phyloP scores from a whole-genome alignment of 805 yeast genomes.

The Diddensiella santjacobensis region DNA sequence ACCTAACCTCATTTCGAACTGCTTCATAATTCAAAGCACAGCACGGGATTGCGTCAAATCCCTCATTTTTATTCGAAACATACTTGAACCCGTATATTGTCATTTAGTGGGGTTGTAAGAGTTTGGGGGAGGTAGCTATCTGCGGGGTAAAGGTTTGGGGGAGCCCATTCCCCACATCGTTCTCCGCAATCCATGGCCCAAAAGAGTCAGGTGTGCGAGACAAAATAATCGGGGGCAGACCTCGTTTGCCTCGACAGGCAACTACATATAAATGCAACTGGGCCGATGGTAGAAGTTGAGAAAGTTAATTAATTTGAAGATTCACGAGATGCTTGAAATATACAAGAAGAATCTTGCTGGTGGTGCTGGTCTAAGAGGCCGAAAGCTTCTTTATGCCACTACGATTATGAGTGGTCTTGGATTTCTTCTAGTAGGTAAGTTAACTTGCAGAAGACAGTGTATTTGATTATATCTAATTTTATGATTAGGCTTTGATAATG shows the following conservation, averaged over 20 bases:
- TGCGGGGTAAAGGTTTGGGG: background rate
- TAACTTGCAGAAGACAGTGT: background rate
- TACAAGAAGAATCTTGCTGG: conserved; percentile 7
- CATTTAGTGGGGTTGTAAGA: no score
- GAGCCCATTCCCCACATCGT: background rate
- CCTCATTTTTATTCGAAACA: no score
- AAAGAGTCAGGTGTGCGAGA: background rate
- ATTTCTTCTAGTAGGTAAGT: conserved; percentile 8
- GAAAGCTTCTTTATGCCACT: conserved; percentile 3
- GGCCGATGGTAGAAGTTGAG: background rate
- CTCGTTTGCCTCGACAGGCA: no score
- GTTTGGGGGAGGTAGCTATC: background rate
- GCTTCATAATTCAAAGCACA: no score
- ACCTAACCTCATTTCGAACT: no score
- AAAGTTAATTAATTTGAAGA: background rate
- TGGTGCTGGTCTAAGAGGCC: conserved; percentile 9
- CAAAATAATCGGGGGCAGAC: background rate
- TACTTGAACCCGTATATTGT: no score
- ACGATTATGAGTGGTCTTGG: conserved; percentile 13
- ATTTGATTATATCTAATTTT: background rate
- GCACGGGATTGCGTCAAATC: no score
- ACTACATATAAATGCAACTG: background rate
- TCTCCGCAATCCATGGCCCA: background rate
- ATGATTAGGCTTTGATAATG: conserved; percentile 10
- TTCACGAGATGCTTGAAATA: background rate